These are phyloP conservation scores for Rauvolfia tetraphylla DNA, from an alignment of 257 asterid species.

Conservation along the genomic window DNA sequence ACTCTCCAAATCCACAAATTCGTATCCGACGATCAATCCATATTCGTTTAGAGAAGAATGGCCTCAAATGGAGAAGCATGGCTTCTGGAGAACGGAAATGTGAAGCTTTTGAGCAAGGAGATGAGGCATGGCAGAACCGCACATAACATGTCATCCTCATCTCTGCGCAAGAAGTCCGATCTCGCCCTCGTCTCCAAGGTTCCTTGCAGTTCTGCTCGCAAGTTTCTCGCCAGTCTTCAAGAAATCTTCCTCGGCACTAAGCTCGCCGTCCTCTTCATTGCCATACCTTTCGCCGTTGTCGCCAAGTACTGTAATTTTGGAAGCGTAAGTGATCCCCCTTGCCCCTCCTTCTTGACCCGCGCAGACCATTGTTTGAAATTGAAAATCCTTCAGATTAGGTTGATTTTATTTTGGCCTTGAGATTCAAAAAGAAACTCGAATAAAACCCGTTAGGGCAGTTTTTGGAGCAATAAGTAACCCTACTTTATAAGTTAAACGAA, in stretches of 20 bases:
- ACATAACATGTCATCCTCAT: slow-evolving; percentile 63
- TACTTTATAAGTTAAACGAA: no score
- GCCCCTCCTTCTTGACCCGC: no score
- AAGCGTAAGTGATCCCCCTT: slow-evolving; percentile 31
- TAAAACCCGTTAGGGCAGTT: no score
- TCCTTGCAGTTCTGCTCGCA: slow-evolving; percentile 33
- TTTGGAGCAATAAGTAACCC: no score
- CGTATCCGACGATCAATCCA: neutral
- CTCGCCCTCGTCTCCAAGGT: slow-evolving; percentile 47
- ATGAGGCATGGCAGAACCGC: slow-evolving; percentile 57
- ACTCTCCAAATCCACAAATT: neutral
- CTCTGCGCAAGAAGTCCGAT: slow-evolving; percentile 79
- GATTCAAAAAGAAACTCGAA: no score
- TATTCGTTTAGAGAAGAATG: slow-evolving; percentile 16
- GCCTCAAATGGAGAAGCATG: slow-evolving; percentile 38
- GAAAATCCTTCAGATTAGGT: neutral
- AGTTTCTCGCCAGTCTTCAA: slow-evolving; percentile 50
- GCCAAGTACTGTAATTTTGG: slow-evolving; percentile 45
- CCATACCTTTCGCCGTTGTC: slow-evolving; percentile 70
- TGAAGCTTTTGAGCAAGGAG: slow-evolving; percentile 48
- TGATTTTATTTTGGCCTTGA: no score
- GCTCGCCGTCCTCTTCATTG: slow-evolving; percentile 59
- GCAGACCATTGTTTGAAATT: no score
- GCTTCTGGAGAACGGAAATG: slow-evolving; percentile 60
- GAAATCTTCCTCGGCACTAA: slow-evolving; percentile 82